phyloP scores from a whole-genome alignment of 179 eudicot species.

The Vitellaria paradoxa region DNA sequence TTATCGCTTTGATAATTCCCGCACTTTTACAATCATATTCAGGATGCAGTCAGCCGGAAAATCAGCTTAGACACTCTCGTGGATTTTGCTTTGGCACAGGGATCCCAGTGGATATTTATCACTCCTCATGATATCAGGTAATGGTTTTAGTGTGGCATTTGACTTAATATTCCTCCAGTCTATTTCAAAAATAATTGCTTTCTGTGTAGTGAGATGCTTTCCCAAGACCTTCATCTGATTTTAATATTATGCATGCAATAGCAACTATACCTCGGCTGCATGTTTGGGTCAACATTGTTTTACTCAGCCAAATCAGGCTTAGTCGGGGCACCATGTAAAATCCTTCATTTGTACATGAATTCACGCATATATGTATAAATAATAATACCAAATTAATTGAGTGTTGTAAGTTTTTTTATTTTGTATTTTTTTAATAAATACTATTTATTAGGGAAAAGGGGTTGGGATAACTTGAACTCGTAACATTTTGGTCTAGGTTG shows the following conservation, averaged over 20 bases:
- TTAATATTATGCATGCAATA: neutral
- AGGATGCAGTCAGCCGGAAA: constrained; percentile 99
- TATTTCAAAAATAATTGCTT: neutral
- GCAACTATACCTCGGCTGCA: neutral
- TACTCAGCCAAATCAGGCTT: neutral
- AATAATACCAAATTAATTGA: too few species aligned
- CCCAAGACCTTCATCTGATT: neutral
- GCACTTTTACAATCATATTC: constrained; percentile 18
- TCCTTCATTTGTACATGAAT: neutral
- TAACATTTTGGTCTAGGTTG: too few species aligned
- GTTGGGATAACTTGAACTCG: too few species aligned
- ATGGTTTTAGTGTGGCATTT: neutral
- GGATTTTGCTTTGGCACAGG: constrained; percentile 84
- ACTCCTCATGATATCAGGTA: constrained; percentile 99
- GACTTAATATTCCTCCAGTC: neutral
- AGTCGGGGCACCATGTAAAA: constrained; percentile 1
- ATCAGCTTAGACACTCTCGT: constrained; percentile 88
- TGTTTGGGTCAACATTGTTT: neutral
- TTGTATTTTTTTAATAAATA: too few species aligned
- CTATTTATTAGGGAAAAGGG: too few species aligned
- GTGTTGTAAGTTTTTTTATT: too few species aligned
- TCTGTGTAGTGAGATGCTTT: neutral
- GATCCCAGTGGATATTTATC: constrained; percentile 96
- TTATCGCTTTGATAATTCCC: neutral
- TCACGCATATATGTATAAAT: neutral